A percentile compares a stretch with the other conserved stretches of the same genome.
Conservation (phyloP, 805 yeast genomes). For the Starmera amethionina region DNA sequence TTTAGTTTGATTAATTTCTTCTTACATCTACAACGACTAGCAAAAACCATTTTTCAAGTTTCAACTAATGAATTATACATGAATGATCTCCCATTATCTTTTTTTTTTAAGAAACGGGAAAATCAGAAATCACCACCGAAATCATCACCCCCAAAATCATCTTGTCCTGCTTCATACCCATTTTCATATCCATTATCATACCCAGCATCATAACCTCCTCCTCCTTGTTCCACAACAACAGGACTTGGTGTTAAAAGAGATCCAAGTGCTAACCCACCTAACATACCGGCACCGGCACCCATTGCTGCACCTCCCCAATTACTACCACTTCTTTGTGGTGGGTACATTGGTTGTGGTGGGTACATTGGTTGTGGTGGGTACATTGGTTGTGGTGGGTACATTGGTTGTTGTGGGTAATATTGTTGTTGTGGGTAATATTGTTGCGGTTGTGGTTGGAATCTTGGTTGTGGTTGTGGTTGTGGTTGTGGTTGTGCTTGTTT, state of each 20-base stretch:
- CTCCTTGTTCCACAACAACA: neutral
- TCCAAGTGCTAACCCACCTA: constrained; percentile 21
- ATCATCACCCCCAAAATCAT: constrained; percentile 17
- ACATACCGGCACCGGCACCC: constrained; percentile 20
- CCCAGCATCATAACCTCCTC: constrained; percentile 3
- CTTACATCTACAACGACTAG: neutral
- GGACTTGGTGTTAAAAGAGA: constrained; percentile 2
- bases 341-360: constrained; percentile 14
- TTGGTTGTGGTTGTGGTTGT: constrained; percentile 8
- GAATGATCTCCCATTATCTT: neutral
- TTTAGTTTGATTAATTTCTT: too few species aligned
- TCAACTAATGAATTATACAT: neutral
- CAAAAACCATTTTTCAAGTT: neutral
- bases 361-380: constrained; percentile 34
- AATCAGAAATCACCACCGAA: constrained; percentile 27
- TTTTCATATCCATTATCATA: constrained; percentile 16
- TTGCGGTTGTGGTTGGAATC: constrained; percentile 11
- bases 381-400: constrained; percentile 25
- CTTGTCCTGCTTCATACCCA: constrained; percentile 17
- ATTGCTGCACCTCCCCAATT: constrained; percentile 15
- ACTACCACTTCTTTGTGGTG: constrained; percentile 14
- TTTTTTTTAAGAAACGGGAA: too few species aligned
- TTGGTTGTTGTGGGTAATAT: constrained; percentile 15
- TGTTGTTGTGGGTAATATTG: constrained; percentile 8
- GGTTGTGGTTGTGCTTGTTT: constrained; percentile 9